Conservation (phyloP, 192 early-diverging fungal species). For the Glomus cerebriforme region DNA sequence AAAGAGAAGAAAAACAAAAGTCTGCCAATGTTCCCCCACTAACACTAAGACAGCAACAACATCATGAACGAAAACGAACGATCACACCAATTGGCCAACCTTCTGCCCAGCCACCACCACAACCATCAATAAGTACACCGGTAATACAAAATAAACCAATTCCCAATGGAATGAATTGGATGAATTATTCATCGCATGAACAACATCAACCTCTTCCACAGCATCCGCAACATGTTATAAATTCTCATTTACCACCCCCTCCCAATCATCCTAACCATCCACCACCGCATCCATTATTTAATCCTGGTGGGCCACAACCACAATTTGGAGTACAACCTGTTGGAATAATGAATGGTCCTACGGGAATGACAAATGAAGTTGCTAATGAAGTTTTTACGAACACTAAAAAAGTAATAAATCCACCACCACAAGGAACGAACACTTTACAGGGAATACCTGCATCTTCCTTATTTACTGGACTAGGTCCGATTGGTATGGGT, state of each 20-base stretch:
- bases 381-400: conserved; percentile 30
- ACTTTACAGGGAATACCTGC: conserved; percentile 28
- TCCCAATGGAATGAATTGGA: conserved; percentile 30
- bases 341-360: conserved; percentile 12
- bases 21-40: neutral
- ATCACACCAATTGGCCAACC: conserved; percentile 28
- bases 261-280: neutral
- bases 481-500: conserved; percentile 21
- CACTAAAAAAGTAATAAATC: conserved; percentile 33
- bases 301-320: neutral
- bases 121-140: neutral
- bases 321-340: conserved; percentile 23
- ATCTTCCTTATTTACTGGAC: conserved; percentile 29
- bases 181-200: conserved; percentile 27
- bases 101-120: conserved; percentile 11
- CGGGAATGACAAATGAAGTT: conserved; percentile 22
- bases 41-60: conserved; percentile 9
- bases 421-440: conserved; percentile 28
- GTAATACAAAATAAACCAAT: conserved; percentile 14
- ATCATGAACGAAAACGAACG: conserved; percentile 23
- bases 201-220: conserved; percentile 1
- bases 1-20: conserved; percentile 24
- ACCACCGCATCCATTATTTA: conserved; percentile 24
- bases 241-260: conserved; percentile 7
- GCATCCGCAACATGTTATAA: conserved; percentile 1